These are phyloP conservation scores for Pseudogymnoascus sp. DNA, from an alignment of 2,329 filamentous ascomycete species.

Conservation along the genomic window DNA sequence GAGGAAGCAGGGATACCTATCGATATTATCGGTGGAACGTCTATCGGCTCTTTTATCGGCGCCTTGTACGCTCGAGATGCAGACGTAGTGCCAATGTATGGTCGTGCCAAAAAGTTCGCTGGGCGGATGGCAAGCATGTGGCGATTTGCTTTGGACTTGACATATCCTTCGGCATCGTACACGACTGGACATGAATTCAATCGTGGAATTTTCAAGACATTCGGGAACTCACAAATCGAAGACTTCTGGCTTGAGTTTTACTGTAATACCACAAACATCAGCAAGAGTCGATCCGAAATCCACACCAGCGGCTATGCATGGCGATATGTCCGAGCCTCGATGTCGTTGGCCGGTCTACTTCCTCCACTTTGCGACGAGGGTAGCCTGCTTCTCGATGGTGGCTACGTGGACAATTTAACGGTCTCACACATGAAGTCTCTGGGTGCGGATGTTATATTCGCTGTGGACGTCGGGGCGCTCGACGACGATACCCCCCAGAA, in stretches of 20 bases:
- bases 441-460: conserved; percentile 89
- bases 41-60: conserved; percentile 91
- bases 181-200: conserved; percentile 99
- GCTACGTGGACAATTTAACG: conserved; percentile 94
- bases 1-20: conserved; percentile 96
- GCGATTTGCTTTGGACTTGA: conserved; percentile 94
- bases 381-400: conserved; percentile 91
- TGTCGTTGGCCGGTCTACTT: conserved; percentile 87
- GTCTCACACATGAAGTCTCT: conserved; percentile 95
- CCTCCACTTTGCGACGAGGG: conserved; percentile 95
- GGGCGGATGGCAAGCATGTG: conserved; percentile 99
- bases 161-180: conserved; percentile 93
- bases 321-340: conserved; percentile 92
- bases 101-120: conserved; percentile 91
- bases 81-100: conserved; percentile 94
- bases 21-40: conserved; percentile 90
- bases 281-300: conserved; percentile 82
- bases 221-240: conserved; percentile 93
- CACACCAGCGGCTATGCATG: conserved; percentile 96
- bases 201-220: conserved; percentile 96
- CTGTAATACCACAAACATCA: conserved; percentile 99
- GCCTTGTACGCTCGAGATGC: conserved; percentile 93
- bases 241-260: conserved; percentile 99
- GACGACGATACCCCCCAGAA: conserved; percentile 87
- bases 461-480: conserved; percentile 84